These are phyloP conservation scores for Vigna mungo DNA, from an alignment of 306 rosid genomes.

Conservation along the genomic window DNA sequence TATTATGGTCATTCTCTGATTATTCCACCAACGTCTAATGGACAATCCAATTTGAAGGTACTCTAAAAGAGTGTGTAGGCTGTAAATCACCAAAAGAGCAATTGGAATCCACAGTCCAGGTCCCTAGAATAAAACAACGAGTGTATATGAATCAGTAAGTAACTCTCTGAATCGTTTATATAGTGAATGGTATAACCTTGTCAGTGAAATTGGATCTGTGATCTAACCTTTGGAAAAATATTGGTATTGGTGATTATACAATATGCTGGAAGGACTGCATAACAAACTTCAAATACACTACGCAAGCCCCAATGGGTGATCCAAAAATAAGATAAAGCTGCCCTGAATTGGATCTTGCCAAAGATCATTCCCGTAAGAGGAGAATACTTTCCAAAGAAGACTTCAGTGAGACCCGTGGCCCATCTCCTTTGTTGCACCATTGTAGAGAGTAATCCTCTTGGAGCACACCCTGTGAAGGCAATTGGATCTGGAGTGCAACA, in stretches of 20 bases:
- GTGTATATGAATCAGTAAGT: no score
- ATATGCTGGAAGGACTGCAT: conserved; percentile 58
- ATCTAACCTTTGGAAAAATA: conserved; percentile 69
- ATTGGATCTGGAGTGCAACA: conserved; percentile 49
- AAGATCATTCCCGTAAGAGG: conserved; percentile 55
- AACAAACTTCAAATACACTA: conserved; percentile 50
- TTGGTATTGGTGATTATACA: conserved; percentile 68
- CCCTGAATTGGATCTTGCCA: conserved; percentile 63
- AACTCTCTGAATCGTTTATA: not conserved
- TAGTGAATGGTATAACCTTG: not conserved
- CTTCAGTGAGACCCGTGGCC: conserved; percentile 67
- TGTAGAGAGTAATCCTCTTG: conserved; percentile 56
- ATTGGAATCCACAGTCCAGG: conserved; percentile 50
- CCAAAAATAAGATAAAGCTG: conserved; percentile 59
- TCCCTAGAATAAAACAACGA: conserved; percentile 39
- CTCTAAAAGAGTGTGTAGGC: conserved; percentile 47
- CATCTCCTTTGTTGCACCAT: conserved; percentile 75
- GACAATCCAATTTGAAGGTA: conserved; percentile 54
- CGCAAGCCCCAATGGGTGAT: conserved; percentile 51
- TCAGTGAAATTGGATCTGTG: not conserved
- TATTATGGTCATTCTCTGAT: conserved; percentile 66
- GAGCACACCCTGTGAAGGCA: conserved; percentile 70
- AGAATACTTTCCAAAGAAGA: conserved; percentile 56
- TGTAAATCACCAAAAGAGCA: conserved; percentile 48
- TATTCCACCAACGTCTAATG: conserved; percentile 74